phyloP scores from a whole-genome alignment of 371 early-diverging fungal genomes.

The Capillidium heterosporum region DNA sequence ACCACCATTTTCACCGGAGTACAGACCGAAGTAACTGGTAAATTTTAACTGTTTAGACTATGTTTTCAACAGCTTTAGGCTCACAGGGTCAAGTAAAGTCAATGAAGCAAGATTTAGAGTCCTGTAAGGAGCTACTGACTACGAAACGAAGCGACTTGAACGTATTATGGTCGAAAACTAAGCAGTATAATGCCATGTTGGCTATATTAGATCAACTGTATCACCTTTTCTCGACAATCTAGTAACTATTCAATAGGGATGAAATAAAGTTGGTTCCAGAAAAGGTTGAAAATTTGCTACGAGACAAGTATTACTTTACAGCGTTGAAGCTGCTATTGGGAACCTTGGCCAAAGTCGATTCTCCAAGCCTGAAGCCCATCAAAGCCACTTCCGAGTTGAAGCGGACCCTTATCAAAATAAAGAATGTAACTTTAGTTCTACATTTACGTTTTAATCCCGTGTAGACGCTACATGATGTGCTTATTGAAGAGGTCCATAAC shows the following conservation, averaged over 20 bases:
- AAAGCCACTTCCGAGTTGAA: constrained; percentile 67
- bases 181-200: constrained; percentile 12
- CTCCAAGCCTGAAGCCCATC: constrained; percentile 58
- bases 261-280: constrained; percentile 61
- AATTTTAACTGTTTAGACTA: constrained; percentile 11
- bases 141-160: constrained; percentile 9
- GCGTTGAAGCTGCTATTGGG: constrained; percentile 54
- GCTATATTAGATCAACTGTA: constrained; percentile 11
- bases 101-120: constrained; percentile 6
- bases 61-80: not conserved
- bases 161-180: constrained; percentile 10
- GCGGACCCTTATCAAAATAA: constrained; percentile 31
- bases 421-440: not conserved
- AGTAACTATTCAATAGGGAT: constrained; percentile 31
- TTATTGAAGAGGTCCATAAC: constrained; percentile 82
- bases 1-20: constrained; percentile 85
- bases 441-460: not conserved
- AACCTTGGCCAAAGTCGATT: constrained; percentile 42
- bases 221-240: not conserved
- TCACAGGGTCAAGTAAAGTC: constrained; percentile 3
- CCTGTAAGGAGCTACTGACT: constrained; percentile 7
- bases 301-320: constrained; percentile 60
- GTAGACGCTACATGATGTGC: constrained; percentile 48
- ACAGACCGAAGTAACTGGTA: constrained; percentile 7
- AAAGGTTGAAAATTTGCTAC: constrained; percentile 47